Conservation (phyloP, 805 yeast species). For the Pichia insulana region DNA sequence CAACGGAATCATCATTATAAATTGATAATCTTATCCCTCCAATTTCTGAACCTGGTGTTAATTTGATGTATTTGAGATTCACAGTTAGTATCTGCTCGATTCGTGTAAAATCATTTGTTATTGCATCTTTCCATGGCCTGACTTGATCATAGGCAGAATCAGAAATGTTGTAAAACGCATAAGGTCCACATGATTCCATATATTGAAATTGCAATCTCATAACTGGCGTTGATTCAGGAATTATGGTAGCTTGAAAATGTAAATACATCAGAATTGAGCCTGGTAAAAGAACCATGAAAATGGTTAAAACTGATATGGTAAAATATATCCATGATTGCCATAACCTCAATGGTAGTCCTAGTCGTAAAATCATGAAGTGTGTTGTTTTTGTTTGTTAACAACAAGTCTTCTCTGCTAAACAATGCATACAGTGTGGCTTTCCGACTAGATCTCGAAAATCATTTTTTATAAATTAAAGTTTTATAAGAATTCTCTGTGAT, state of each 20-base stretch:
- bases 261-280: conserved; percentile 8
- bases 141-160: conserved; percentile 1
- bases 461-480: no score
- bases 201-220: conserved; percentile 10
- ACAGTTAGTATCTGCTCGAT: conserved; percentile 11
- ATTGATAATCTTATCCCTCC: conserved; percentile 9
- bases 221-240: conserved; percentile 9
- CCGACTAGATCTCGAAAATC: no score
- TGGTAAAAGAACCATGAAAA: conserved; percentile 11
- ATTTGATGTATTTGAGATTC: conserved; percentile 9
- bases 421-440: no score
- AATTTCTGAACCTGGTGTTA: conserved; percentile 4
- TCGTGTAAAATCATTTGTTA: conserved; percentile 9
- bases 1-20: not conserved
- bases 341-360: conserved; percentile 5
- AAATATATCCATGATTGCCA: conserved; percentile 7
- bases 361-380: conserved; percentile 2
- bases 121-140: conserved; percentile 9
- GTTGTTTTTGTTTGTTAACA: no score
- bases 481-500: not conserved
- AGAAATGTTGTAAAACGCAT: conserved; percentile 6
- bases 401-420: no score
- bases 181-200: conserved; percentile 8
- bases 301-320: conserved; percentile 1
- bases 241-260: conserved; percentile 8